Evolutionary conservation across 75 land plant species (phyloP).

Genomic region (Cunninghamia lanceolata): DNA sequence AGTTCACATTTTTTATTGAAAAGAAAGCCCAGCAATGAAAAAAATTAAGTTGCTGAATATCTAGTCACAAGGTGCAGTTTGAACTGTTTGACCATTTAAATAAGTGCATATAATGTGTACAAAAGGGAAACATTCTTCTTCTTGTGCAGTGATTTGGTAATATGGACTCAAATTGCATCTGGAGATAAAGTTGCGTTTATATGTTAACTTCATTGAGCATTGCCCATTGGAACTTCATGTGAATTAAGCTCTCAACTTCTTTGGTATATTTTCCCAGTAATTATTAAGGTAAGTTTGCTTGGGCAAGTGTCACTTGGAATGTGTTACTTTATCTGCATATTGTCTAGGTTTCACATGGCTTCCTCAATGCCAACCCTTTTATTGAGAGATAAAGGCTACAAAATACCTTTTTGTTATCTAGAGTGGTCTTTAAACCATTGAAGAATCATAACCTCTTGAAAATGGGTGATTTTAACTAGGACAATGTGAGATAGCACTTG

Average conservation of each 20-base stretch:
- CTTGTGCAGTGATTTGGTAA: background rate
- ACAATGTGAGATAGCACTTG: too few relatives aligned
- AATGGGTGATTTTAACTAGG: too few relatives aligned
- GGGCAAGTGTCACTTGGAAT: background rate
- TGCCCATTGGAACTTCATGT: background rate
- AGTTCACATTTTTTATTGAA: too few relatives aligned
- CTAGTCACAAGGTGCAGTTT: background rate
- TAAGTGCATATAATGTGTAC: background rate
- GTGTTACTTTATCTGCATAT: too few relatives aligned
- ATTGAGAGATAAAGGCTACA: too few relatives aligned
- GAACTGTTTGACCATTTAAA: background rate
- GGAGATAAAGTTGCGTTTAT: background rate
- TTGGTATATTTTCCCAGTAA: background rate
- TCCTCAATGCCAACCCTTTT: too few relatives aligned
- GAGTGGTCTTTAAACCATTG: too few relatives aligned
- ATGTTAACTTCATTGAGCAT: too few relatives aligned
- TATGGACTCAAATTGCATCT: background rate
- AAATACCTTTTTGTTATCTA: too few relatives aligned
- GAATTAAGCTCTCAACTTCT: too few relatives aligned
- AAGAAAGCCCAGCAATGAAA: background rate
- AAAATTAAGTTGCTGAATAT: background rate
- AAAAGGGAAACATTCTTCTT: background rate
- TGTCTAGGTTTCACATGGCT: too few relatives aligned
- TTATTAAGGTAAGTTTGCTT: background rate
- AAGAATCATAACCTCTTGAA: too few relatives aligned